phyloP scores from a whole-genome alignment of 768 basidiomycete species.

The Glaciozyma martinii region DNA sequence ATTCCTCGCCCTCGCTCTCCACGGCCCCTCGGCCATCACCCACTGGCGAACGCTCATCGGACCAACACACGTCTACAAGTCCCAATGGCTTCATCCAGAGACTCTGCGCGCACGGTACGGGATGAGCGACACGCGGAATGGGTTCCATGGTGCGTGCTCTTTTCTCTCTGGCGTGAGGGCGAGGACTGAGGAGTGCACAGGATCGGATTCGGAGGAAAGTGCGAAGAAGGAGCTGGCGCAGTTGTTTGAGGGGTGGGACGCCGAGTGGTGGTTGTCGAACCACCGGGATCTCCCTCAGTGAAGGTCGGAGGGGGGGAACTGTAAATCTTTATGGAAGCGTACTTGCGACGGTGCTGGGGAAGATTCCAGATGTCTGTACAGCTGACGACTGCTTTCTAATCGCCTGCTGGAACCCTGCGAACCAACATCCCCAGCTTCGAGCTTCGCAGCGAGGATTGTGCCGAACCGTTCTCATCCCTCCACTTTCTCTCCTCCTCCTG shows the following conservation, averaged over 20 bases:
- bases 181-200: background rate
- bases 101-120: conserved; percentile 32
- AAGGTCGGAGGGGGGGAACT: too few relatives aligned
- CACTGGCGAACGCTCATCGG: conserved; percentile 31
- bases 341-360: too few relatives aligned
- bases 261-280: conserved; percentile 16
- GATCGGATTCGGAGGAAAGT: conserved; percentile 22
- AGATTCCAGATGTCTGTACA: too few relatives aligned
- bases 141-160: conserved; percentile 30
- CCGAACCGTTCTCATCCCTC: too few relatives aligned
- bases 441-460: too few relatives aligned
- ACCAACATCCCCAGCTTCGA: too few relatives aligned
- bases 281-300: background rate
- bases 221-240: conserved; percentile 28
- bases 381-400: too few relatives aligned
- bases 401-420: too few relatives aligned
- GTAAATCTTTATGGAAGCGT: too few relatives aligned
- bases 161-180: background rate
- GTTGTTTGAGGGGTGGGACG: conserved; percentile 31
- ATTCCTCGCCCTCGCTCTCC: conserved; percentile 30
- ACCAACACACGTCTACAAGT: conserved; percentile 32
- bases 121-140: conserved; percentile 32
- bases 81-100: conserved; percentile 28
- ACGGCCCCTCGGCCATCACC: conserved; percentile 27
- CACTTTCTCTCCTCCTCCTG: too few relatives aligned